A percentile compares a stretch with the other conserved stretches of the same genome.
phyloP scores from a whole-genome alignment of 371 early-diverging fungal genomes.

The Mortierella sp. region DNA sequence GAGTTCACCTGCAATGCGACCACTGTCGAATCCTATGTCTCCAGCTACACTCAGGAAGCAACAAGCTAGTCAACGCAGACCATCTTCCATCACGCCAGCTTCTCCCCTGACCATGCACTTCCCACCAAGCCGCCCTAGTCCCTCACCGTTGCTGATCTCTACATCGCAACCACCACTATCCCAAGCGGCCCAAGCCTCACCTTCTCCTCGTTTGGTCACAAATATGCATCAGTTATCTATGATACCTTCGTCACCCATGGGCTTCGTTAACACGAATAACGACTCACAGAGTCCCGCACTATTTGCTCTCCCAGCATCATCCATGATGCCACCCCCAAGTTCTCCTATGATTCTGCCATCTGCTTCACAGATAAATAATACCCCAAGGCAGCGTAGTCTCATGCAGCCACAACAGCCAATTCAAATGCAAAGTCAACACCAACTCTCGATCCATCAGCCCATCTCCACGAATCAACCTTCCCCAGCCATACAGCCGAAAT shows the following conservation, averaged over 20 bases:
- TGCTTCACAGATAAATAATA: conserved; percentile 23
- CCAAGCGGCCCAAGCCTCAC: conserved; percentile 26
- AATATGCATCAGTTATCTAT: conserved; percentile 55
- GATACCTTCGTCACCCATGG: conserved; percentile 49
- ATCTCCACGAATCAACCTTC: conserved; percentile 23
- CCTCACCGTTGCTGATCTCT: conserved; percentile 50
- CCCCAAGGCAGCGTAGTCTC: conserved; percentile 38
- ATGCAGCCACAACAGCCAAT: conserved; percentile 30
- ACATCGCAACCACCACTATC: conserved; percentile 33
- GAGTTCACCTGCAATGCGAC: conserved; percentile 47
- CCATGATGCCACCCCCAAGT: conserved; percentile 56
- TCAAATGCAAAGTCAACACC: conserved; percentile 32
- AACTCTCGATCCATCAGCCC: conserved; percentile 52
- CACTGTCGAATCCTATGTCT: conserved; percentile 46
- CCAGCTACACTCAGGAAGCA: conserved; percentile 51
- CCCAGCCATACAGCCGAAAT: conserved; percentile 17
- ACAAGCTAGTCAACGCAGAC: conserved; percentile 27
- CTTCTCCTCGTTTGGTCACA: conserved; percentile 48
- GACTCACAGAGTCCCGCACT: conserved; percentile 47
- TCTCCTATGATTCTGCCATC: conserved; percentile 55
- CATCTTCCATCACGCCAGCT: conserved; percentile 44
- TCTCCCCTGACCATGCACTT: conserved; percentile 57
- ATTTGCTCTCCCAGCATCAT: conserved; percentile 51
- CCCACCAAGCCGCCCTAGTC: conserved; percentile 35
- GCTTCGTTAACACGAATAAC: conserved; percentile 5